Percentiles rank a stretch among this genome's conserved stretches.
phyloP scores from a whole-genome alignment of 129 eudicot species.

The Flaveria brownii region DNA sequence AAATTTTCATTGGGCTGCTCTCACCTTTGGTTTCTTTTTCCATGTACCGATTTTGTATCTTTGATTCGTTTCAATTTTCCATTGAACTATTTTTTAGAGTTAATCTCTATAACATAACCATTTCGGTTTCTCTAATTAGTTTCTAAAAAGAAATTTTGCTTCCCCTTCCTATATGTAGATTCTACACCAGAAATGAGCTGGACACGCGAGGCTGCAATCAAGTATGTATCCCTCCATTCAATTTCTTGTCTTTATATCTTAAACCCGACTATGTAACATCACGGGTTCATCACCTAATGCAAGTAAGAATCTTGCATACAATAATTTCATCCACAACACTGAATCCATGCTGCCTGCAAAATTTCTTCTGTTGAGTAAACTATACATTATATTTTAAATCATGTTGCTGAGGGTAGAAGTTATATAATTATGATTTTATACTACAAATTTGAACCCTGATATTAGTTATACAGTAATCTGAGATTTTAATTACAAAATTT shows the following conservation, averaged over 20 bases:
- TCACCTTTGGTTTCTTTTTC: background rate
- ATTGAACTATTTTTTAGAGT: background rate
- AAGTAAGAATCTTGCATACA: slow-evolving; percentile 5
- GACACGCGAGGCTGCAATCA: slow-evolving; percentile 87
- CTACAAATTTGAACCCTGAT: background rate
- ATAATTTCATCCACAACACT: background rate
- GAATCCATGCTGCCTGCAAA: background rate
- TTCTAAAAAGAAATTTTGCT: slow-evolving; percentile 14
- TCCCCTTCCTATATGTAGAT: slow-evolving; percentile 39
- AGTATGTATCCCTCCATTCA: slow-evolving; percentile 49
- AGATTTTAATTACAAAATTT: background rate
- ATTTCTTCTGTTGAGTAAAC: background rate
- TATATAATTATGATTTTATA: background rate
- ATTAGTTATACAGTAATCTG: background rate
- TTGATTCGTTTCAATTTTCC: background rate
- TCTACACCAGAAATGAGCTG: slow-evolving; percentile 73
- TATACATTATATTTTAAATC: background rate
- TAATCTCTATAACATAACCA: slow-evolving; percentile 3
- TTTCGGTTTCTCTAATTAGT: background rate
- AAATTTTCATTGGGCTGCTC: background rate
- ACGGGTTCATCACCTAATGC: slow-evolving; percentile 14
- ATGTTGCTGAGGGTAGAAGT: background rate
- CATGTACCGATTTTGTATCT: background rate
- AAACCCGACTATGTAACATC: background rate
- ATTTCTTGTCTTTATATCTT: background rate